phyloP scores from a whole-genome alignment of 2,329 filamentous ascomycete genomes.

The Paecilomyces formosus region DNA sequence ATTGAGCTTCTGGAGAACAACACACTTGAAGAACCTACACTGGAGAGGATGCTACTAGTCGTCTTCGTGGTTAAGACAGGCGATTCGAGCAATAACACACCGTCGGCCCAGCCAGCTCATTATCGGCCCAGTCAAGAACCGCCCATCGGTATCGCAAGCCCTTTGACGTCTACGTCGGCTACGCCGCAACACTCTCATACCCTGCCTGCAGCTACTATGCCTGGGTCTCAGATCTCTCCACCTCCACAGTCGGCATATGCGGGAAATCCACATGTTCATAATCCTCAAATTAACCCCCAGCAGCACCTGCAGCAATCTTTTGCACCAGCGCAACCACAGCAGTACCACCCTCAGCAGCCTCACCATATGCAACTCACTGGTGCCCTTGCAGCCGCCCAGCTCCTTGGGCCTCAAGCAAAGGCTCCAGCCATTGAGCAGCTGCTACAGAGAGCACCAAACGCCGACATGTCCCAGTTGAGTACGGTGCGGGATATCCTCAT shows the following conservation, averaged over 20 bases:
- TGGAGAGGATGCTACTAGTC: constrained; percentile 71
- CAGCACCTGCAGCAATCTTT: constrained; percentile 6
- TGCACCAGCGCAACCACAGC: constrained; percentile 4
- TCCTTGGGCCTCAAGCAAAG: constrained; percentile 56
- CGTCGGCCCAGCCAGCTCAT: constrained; percentile 34
- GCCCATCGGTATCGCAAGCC: constrained; percentile 22
- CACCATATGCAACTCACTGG: constrained; percentile 32
- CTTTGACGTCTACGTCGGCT: constrained; percentile 19
- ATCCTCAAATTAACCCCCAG: constrained; percentile 11
- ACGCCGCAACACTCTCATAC: constrained; percentile 23
- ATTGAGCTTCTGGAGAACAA: constrained; percentile 83
- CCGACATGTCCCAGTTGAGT: constrained; percentile 64
- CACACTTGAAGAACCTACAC: constrained; percentile 61
- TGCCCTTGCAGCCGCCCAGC: constrained; percentile 51
- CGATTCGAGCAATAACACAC: constrained; percentile 30
- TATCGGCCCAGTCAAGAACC: constrained; percentile 30
- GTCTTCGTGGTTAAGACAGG: constrained; percentile 73
- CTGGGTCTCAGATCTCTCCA: constrained; percentile 13
- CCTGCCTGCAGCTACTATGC: constrained; percentile 12
- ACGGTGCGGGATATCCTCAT: constrained; percentile 64
- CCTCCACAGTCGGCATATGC: constrained; percentile 15
- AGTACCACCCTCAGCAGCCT: constrained; percentile 18
- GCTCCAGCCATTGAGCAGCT: constrained; percentile 63
- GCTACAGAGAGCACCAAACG: constrained; percentile 60
- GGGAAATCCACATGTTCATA: constrained; percentile 8